Evolutionary conservation across 2,329 filamentous ascomycete species (phyloP), one percentile per base, ranked within the genome.

Genomic region (Peltaster fructicola): DNA sequence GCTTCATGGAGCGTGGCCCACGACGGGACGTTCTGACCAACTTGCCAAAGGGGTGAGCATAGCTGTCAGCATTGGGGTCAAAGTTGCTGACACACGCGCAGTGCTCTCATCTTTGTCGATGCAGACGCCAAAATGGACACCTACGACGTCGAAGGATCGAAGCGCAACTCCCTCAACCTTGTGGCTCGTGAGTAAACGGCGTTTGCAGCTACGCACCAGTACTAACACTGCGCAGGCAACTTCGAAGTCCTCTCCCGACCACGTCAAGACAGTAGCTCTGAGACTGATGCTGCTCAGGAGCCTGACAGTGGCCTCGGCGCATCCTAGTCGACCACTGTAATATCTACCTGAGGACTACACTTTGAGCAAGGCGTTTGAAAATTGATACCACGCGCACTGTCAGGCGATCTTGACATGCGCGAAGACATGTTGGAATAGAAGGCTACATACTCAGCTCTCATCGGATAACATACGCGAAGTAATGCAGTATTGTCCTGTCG

Each of bases 11-110:
- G 8, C 71, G 79, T 36, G 78, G 75, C 8, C 53, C 65, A 24
- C 61, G 65, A 48, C 72, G 73, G 44, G 78, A 92, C 34, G 74
- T 67, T 44, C 49, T 92, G 39, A 56, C 78, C 45, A 59, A 54
- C 43, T 53, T 93, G 52, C 69, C 70, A 27, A 95, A 93, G 62
- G 85, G 85, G 79, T 92, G 56, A 50, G 78, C 8, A 10, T 8
- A 15, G 17, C 13, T 11, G 18, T 26, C 13, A 14, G 12, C 11
- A 20, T 20, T 20, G 17, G 17, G n/a, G 17, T 9, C n/a, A 6
- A 20, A 4, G 6, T 6, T 30, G 19, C 27, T 29, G 19, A 29
- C 12, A 5, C 19, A 4, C 11, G 17, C 31, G 32, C 40, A 92
- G 84, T 32, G 65, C 80, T 8, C 59, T 81, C 24, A 63, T 98